A percentile compares a stretch with the other conserved stretches of the same genome.
phyloP scores from a whole-genome alignment of 1,284 basidiomycete species.

The Irpex sp. region DNA sequence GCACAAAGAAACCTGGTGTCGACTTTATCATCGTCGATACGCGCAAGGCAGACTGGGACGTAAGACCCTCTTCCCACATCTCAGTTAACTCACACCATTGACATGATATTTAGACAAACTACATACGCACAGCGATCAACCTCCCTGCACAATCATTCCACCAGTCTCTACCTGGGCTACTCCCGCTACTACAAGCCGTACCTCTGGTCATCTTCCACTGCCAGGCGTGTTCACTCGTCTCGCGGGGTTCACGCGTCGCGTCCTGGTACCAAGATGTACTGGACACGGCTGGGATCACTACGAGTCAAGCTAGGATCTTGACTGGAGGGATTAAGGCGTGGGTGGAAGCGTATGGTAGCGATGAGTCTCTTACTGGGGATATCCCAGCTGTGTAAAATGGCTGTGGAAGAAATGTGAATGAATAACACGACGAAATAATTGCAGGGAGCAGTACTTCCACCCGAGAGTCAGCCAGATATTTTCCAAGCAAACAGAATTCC shows the following conservation, averaged over 20 bases:
- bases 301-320: slow-evolving; percentile 10
- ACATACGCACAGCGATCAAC: slow-evolving; percentile 14
- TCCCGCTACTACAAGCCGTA: slow-evolving; percentile 5
- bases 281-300: slow-evolving; percentile 10
- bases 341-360: slow-evolving; percentile 12
- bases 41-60: slow-evolving; percentile 14
- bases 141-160: slow-evolving; percentile 16
- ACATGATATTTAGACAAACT: slow-evolving; percentile 4
- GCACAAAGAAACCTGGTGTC: slow-evolving; percentile 10
- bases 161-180: slow-evolving; percentile 11
- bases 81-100: background rate
- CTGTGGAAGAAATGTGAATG: background rate
- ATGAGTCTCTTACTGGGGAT: slow-evolving; percentile 9
- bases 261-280: slow-evolving; percentile 17
- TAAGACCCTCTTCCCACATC: background rate
- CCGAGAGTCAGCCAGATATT: too few relatives aligned
- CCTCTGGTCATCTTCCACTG: slow-evolving; percentile 16
- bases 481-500: background rate
- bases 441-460: too few relatives aligned
- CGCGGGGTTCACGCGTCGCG: slow-evolving; percentile 11
- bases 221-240: slow-evolving; percentile 10
- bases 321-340: slow-evolving; percentile 13
- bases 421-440: background rate
- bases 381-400: background rate
- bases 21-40: slow-evolving; percentile 16